A percentile compares a stretch with the other conserved stretches of the same genome.
phyloP scores from a whole-genome alignment of 495 filamentous ascomycete genomes.

The Penicillium pulvis region DNA sequence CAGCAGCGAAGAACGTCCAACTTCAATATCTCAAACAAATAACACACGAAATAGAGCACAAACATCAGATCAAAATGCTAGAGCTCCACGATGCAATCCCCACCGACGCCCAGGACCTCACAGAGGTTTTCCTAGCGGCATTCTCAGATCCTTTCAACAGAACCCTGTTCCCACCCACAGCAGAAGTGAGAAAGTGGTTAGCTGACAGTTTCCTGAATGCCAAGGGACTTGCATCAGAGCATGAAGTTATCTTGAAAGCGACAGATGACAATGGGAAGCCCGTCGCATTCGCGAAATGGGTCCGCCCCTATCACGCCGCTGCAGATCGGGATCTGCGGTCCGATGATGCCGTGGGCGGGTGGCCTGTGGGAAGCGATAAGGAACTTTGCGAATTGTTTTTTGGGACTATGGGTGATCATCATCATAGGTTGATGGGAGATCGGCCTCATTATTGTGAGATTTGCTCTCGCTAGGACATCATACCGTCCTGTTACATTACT shows the following conservation, averaged over 20 bases:
- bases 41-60: background rate
- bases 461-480: background rate
- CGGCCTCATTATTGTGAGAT: constrained; percentile 34
- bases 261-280: constrained; percentile 13
- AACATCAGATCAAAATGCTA: background rate
- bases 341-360: constrained; percentile 7
- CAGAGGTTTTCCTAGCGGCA: constrained; percentile 23
- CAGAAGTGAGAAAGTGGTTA: constrained; percentile 28
- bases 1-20: background rate
- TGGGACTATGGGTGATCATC: constrained; percentile 19
- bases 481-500: background rate
- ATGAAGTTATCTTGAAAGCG: constrained; percentile 24
- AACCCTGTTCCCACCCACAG: constrained; percentile 29
- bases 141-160: constrained; percentile 26
- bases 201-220: constrained; percentile 6
- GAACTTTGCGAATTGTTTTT: constrained; percentile 31
- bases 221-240: background rate
- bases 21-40: background rate
- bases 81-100: constrained; percentile 2
- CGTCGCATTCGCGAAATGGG: constrained; percentile 32
- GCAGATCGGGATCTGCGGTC: constrained; percentile 18
- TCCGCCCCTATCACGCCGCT: constrained; percentile 7
- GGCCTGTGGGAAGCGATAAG: constrained; percentile 22
- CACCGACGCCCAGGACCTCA: constrained; percentile 20
- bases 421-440: constrained; percentile 25